A percentile compares a stretch with the other conserved stretches of the same genome.
phyloP scores from a whole-genome alignment of 1,284 basidiomycete species.

The Ustilago bromivora region DNA sequence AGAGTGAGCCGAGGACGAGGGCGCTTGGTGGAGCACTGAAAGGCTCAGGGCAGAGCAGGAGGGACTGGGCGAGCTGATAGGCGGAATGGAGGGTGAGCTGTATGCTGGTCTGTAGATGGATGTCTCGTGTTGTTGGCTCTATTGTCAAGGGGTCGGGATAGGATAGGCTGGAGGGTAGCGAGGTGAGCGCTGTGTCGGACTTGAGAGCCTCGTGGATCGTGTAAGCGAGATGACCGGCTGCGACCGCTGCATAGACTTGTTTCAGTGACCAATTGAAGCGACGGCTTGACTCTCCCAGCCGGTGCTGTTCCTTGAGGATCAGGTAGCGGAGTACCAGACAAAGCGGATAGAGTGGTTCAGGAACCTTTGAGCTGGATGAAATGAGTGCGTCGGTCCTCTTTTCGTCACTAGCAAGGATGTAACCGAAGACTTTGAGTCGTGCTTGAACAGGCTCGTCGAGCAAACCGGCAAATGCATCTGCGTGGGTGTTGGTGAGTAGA shows the following conservation, averaged over 20 bases:
- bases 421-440: slow-evolving; percentile 37
- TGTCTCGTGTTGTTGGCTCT: slow-evolving; percentile 40
- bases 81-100: slow-evolving; percentile 46
- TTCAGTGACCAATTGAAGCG: slow-evolving; percentile 52
- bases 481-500: slow-evolving; percentile 27
- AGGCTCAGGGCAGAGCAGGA: slow-evolving; percentile 38
- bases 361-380: slow-evolving; percentile 12
- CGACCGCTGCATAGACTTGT: slow-evolving; percentile 38
- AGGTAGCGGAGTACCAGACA: slow-evolving; percentile 51
- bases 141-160: slow-evolving; percentile 28
- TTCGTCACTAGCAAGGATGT: slow-evolving; percentile 36
- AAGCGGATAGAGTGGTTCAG: slow-evolving; percentile 28
- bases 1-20: slow-evolving; percentile 40
- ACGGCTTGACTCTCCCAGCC: slow-evolving; percentile 41
- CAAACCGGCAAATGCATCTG: slow-evolving; percentile 17
- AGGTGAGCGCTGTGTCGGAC: slow-evolving; percentile 19
- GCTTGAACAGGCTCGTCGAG: slow-evolving; percentile 36
- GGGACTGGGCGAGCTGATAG: slow-evolving; percentile 40
- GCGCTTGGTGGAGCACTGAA: slow-evolving; percentile 41
- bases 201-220: slow-evolving; percentile 36
- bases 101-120: slow-evolving; percentile 41
- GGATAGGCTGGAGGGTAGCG: slow-evolving; percentile 17
- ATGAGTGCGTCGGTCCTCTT: slow-evolving; percentile 20
- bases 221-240: slow-evolving; percentile 22
- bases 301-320: slow-evolving; percentile 34